Evolutionary conservation across 768 basidiomycete species (phyloP), one percentile per base, ranked within the genome.

Genomic region (Dentipellis sp.): DNA sequence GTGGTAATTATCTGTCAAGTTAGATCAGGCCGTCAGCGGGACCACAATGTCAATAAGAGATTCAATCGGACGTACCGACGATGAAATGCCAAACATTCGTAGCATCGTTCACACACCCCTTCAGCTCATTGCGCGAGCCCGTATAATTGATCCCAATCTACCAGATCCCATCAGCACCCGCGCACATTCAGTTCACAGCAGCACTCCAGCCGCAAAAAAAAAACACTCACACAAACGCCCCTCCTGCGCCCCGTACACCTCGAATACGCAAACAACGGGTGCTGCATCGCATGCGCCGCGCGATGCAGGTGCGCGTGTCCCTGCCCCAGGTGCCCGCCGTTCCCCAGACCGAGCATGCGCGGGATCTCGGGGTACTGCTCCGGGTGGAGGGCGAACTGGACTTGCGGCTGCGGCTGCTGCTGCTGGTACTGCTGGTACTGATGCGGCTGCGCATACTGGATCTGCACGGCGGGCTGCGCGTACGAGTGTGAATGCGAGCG

Each of bases 71-170:
- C 84, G 58, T 63, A 89, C 89, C 63, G 58, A 74, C 77, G 48
- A 94, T 71, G 74, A 97, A 97, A n/a, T 72, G 68, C 63, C 80
- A 76, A 53, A 97, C 80, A 67, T 93, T 94, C 50, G 75, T 69
- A 0, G 86, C 94, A 64, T 99, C 95, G 66, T 97, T 95, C 66
- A 95, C 86, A 66, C 95, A 98, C 10, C 95, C 95, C 0, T 73
- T 69, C 7, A 97, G 74, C 62, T 83, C 78, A n/a, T 78, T 78
- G 3, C 68, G 67, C 62, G 83, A 81, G 1, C 88, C 86, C 19
- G 76, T 66, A 66, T 97, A 97, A 68, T 92, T 92, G 63, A 97
- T 90, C 0, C 94, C 94, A 61, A 97, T 83, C 91, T 92, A 29
- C 29, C 29, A 29, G 6, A 9, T 14, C 42, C 9, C n/a, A 45